phyloP scores from a whole-genome alignment of 805 yeast species.

The Osmozyma mogii region DNA sequence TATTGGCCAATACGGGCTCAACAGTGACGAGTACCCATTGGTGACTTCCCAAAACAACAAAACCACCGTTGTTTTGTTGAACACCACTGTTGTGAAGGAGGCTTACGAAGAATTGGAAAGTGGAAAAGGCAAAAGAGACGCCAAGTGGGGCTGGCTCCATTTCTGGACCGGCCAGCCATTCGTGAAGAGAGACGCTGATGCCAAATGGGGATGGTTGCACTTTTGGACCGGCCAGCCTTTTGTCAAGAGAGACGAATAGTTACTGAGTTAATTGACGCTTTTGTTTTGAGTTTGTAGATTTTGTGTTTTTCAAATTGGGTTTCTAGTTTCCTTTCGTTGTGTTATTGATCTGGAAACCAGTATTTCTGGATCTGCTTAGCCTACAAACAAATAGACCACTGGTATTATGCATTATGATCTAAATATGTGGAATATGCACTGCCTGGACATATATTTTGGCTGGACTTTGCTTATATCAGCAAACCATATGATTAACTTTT shows the following conservation, averaged over 20 bases:
- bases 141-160: conserved; percentile 4
- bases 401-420: no score
- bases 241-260: conserved; percentile 11
- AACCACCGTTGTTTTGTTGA: conserved; percentile 9
- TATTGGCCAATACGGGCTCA: conserved; percentile 7
- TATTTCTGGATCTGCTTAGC: no score
- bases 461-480: no score
- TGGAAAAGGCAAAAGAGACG: conserved; percentile 4
- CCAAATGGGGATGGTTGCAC: conserved; percentile 5
- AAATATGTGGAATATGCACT: no score
- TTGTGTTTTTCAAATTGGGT: no score
- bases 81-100: conserved; percentile 11
- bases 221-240: conserved; percentile 4
- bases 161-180: conserved; percentile 4
- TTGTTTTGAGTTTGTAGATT: no score
- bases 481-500: no score
- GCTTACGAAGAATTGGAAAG: conserved; percentile 6
- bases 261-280: no score
- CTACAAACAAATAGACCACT: no score
- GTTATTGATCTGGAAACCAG: no score
- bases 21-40: conserved; percentile 8
- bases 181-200: conserved; percentile 2
- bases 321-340: no score
- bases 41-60: conserved; percentile 7
- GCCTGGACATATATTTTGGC: no score